A percentile compares a stretch with the other conserved stretches of the same genome.
Conservation (phyloP, 768 basidiomycete species). For the Hydnomerulius pinastri region DNA sequence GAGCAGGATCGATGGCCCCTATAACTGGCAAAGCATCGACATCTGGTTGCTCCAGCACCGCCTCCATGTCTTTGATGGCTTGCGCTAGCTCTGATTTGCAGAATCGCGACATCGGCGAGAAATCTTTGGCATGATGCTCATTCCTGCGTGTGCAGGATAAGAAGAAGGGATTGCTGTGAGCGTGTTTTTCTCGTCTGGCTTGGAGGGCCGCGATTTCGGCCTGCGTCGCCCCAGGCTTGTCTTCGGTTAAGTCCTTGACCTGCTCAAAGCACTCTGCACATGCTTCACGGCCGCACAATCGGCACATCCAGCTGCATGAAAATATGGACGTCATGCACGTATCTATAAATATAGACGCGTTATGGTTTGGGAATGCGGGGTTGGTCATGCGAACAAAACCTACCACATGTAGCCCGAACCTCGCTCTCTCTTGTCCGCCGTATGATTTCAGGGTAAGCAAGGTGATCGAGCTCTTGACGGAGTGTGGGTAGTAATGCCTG, state of each 20-base stretch:
- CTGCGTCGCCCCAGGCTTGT: slow-evolving; percentile 47
- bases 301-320: slow-evolving; percentile 87
- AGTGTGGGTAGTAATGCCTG: slow-evolving; percentile 67
- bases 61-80: slow-evolving; percentile 72
- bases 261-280: slow-evolving; percentile 82
- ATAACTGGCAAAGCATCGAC: slow-evolving; percentile 22
- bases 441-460: slow-evolving; percentile 58
- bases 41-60: slow-evolving; percentile 41
- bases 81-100: slow-evolving; percentile 59
- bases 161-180: slow-evolving; percentile 72
- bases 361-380: slow-evolving; percentile 9
- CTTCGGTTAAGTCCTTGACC: slow-evolving; percentile 63
- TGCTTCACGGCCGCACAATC: slow-evolving; percentile 86
- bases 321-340: slow-evolving; percentile 95
- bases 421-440: slow-evolving; percentile 77
- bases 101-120: slow-evolving; percentile 83
- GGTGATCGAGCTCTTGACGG: slow-evolving; percentile 62
- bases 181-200: slow-evolving; percentile 57
- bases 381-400: slow-evolving; percentile 25
- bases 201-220: slow-evolving; percentile 52
- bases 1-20: slow-evolving; percentile 31
- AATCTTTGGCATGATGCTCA: slow-evolving; percentile 67
- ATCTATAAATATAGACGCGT: slow-evolving; percentile 49
- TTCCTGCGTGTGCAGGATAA: slow-evolving; percentile 68
- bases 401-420: slow-evolving; percentile 84